Base-by-base conservation (phyloP, 2,329 filamentous ascomycete species). In the Hymenoscyphus scutula region DNA sequence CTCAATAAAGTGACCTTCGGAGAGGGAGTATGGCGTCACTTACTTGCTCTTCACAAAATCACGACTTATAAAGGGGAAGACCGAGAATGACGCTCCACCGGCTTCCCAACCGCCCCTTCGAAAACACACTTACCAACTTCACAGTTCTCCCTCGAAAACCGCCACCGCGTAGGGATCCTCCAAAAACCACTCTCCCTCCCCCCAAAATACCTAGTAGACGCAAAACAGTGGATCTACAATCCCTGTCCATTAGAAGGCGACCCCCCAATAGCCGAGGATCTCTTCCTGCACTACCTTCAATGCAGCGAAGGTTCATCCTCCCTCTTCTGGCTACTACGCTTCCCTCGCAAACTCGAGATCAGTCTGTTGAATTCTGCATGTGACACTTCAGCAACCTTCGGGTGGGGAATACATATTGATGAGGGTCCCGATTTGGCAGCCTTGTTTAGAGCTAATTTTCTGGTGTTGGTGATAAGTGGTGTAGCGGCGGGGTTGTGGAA, bases 141-240 rank as follows among this genome's bases (percentile, higher is more conserved):
- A 7, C 29, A 64, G 59, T 64, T 64, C 38, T 62, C 62, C 5
- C 25, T 64, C 3, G 62, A 64, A 59, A 56, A 64, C 5, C 56
- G 59, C 5, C 56, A 57, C 59, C 59, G 62, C 1, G 60, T 64
- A 34, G 62, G 62, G n/a, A 64, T 64, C 29, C 56, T 64, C 13
- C 62, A 64, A 29, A 64, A 59, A 38, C 62, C 62, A 32, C 45
- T 64, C 10, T 59, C 62, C 2, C 55, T 62, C 15, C 62, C 62
- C 17, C 62, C 62, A 25, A 59, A 62, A 19, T 37, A 15, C 27
- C 59, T 62, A 56, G 60, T 64, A 25, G 59, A 62, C 19, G 45
- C 53, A 10, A 60, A 60, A 19, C 27, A 54, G 2, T 64, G 56
- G 48, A 41, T 57, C 29, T 64, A 62, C 30, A 32, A 62, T 29